phyloP scores from a whole-genome alignment of 1,284 basidiomycete genomes.

The Heterobasidion annosum region DNA sequence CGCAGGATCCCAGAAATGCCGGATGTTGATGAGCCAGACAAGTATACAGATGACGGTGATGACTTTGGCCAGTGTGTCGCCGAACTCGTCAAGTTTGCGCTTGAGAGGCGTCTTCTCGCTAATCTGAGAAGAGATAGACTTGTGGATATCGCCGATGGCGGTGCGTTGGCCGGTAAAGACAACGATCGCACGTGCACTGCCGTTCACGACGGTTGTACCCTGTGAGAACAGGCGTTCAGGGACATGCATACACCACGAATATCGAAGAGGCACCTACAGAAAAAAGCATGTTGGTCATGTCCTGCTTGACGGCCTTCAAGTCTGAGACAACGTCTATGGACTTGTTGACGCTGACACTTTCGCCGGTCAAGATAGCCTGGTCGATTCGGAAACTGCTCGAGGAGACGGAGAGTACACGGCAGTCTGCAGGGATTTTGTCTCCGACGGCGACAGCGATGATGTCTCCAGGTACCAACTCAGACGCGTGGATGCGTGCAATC shows the following conservation, averaged over 20 bases:
- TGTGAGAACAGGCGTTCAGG: conserved; percentile 18
- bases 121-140: conserved; percentile 84
- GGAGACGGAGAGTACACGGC: conserved; percentile 78
- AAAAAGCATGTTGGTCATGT: conserved; percentile 93
- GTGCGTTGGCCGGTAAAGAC: conserved; percentile 80
- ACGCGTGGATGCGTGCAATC: conserved; percentile 69
- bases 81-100: conserved; percentile 93
- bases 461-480: conserved; percentile 89
- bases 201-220: conserved; percentile 94
- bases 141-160: conserved; percentile 92
- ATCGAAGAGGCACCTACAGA: conserved; percentile 42
- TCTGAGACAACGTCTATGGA: conserved; percentile 59
- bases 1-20: conserved; percentile 88
- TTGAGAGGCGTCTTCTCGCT: conserved; percentile 92
- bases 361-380: conserved; percentile 92
- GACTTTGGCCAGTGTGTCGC: conserved; percentile 92
- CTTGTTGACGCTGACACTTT: conserved; percentile 85
- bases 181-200: conserved; percentile 78
- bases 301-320: conserved; percentile 82
- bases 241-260: neutral
- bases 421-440: conserved; percentile 92
- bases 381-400: conserved; percentile 91
- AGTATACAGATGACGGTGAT: conserved; percentile 92
- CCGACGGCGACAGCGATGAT: conserved; percentile 86
- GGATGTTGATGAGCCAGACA: conserved; percentile 92